Conservation (phyloP, 805 yeast species). For the Candida germanica region DNA sequence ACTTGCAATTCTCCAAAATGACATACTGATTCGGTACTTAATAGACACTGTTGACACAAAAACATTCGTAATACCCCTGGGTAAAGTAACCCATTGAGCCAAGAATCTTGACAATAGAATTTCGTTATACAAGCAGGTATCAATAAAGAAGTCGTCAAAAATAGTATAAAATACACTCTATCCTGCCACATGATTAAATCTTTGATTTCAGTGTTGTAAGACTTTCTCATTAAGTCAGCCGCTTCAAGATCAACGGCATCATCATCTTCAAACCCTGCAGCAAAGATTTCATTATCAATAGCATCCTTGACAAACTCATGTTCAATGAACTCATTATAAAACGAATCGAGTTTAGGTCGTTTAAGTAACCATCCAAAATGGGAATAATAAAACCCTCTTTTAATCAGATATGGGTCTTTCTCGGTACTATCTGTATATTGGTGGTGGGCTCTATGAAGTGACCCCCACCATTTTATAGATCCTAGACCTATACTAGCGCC, state of each 20-base stretch:
- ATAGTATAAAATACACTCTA: constrained; percentile 21
- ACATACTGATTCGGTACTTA: constrained; percentile 78
- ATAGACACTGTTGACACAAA: constrained; percentile 73
- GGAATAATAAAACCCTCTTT: constrained; percentile 76
- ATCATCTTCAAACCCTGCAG: constrained; percentile 4
- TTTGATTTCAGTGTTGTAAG: constrained; percentile 17
- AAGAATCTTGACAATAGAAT: constrained; percentile 27
- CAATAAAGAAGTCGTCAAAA: constrained; percentile 26
- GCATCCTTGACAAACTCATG: constrained; percentile 29
- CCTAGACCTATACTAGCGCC: constrained; percentile 79
- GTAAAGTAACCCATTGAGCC: constrained; percentile 46
- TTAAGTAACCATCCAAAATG: constrained; percentile 88
- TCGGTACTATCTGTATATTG: constrained; percentile 80
- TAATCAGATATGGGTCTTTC: constrained; percentile 80
- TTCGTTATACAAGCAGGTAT: constrained; percentile 28
- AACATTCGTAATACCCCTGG: constrained; percentile 75
- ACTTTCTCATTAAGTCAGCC: constrained; percentile 20
- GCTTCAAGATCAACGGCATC: constrained; percentile 21
- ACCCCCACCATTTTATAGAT: constrained; percentile 73
- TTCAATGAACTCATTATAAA: constrained; percentile 33
- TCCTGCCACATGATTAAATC: constrained; percentile 36
- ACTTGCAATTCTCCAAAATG: constrained; percentile 63
- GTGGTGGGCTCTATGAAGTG: constrained; percentile 87
- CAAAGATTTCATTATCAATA: constrained; percentile 13
- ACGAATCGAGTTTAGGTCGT: constrained; percentile 44